Base-by-base conservation (phyloP, 129 eudicot species). In the Solidago caesia region DNA sequence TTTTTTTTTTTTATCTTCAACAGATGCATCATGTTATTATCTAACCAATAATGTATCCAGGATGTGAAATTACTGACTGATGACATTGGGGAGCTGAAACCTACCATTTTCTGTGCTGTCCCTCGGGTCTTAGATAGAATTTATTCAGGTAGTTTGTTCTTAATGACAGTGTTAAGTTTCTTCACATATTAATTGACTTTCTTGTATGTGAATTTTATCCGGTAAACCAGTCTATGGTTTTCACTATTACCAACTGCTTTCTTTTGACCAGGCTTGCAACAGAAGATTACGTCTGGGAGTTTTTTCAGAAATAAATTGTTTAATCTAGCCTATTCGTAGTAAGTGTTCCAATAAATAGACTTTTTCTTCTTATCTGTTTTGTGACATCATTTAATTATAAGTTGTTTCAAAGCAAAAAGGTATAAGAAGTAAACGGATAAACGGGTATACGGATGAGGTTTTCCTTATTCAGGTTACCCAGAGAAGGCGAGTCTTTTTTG, bases 31-130 rank as follows among this genome's bases (percentile, higher is more conserved):
- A 10, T 46, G 9, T 66, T 53, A 80, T 66, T 70, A 58, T 43
- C 42, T 48, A 57, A 58, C 42, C 33, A 15, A 68, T 72, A 15
- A 48, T 74, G 41, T 82, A 41, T 70, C 33, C 84, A 94, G 99
- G 97, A 94, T 87, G 88, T 85, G 67, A 94, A 88, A 81, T 77
- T 94, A 72, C 77, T 94, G 84, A 79, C 80, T 39, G 99, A 94
- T 77, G 99, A 94, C 79, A 80, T 91, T 67, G 96, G 72, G 41
- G 97, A 80, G 83, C 80, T 94, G 55, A 94, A 89, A 62, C 99
- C 99, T 59, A 91, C 99, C 46, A 80, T 90, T 27, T 94, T 94
- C 73, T 94, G 97, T 81, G 99, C 99, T 72, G 99, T 94, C 78
- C 99, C 99, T 66, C 93, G 99, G 44, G 99, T 94, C 48, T 84